Evolutionary conservation across 306 rosid species (phyloP).

Genomic region (Elaeagnus macrophylla): DNA sequence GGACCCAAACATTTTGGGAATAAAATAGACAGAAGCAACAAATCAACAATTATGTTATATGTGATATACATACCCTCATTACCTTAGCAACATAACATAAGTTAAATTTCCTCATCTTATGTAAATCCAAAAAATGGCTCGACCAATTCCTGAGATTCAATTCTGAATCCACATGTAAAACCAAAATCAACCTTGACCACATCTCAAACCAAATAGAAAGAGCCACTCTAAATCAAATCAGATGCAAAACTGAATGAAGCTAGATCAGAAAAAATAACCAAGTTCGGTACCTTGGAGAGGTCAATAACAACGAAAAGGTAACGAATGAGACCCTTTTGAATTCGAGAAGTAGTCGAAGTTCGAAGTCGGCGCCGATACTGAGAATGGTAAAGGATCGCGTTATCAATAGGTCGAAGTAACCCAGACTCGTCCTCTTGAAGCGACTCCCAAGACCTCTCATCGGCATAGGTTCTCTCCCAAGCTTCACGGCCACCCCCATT

Average conservation of each 20-base stretch:
- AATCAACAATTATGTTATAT: too few relatives aligned
- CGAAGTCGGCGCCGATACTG: conserved; percentile 92
- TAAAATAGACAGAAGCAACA: too few relatives aligned
- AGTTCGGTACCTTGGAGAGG: conserved; percentile 58
- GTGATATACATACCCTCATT: too few relatives aligned
- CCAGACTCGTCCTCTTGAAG: conserved; percentile 97
- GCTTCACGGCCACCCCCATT: conserved; percentile 61
- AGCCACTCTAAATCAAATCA: neutral
- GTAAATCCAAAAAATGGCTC: too few relatives aligned
- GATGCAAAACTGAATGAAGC: neutral
- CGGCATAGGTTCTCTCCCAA: conserved; percentile 89
- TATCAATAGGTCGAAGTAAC: conserved; percentile 81
- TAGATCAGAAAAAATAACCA: neutral
- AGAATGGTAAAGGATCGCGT: conserved; percentile 59
- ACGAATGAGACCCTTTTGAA: conserved; percentile 94
- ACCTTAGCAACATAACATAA: too few relatives aligned
- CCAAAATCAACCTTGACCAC: neutral
- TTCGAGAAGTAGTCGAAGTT: conserved; percentile 52
- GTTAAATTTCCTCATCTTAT: too few relatives aligned
- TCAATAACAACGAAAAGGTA: conserved; percentile 66
- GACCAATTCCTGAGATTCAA: neutral
- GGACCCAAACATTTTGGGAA: too few relatives aligned
- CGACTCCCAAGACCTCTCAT: conserved; percentile 94
- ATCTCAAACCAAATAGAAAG: conserved; percentile 1
- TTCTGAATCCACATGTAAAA: neutral